phyloP scores from a whole-genome alignment of 345 rosid species.

The Populus nigra region DNA sequence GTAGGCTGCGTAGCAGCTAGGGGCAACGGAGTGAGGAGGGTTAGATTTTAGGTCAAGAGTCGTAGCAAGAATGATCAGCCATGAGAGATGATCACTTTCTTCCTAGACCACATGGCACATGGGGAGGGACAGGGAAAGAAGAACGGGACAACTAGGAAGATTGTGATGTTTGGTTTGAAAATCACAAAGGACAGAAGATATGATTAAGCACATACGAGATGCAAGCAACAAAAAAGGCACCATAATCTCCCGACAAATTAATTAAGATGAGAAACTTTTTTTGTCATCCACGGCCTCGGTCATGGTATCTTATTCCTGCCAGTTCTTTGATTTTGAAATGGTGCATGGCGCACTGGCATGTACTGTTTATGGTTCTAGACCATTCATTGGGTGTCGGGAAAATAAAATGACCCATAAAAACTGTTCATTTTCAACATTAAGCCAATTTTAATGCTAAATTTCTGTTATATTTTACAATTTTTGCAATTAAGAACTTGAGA shows the following conservation, averaged over 20 bases:
- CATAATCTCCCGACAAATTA: neutral
- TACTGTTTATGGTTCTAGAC: too few relatives aligned
- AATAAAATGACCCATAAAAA: too few relatives aligned
- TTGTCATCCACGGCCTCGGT: neutral
- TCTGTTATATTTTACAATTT: too few relatives aligned
- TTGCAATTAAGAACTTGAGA: too few relatives aligned
- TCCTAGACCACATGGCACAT: neutral
- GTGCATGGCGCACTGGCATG: too few relatives aligned
- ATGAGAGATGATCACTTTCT: neutral
- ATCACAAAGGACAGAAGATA: slow-evolving; percentile 3
- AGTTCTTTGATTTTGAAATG: too few relatives aligned
- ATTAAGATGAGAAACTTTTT: neutral
- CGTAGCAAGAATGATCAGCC: neutral
- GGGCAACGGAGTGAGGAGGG: neutral
- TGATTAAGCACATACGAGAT: slow-evolving; percentile 15
- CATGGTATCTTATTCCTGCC: neutral
- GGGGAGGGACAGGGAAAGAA: neutral
- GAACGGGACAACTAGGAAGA: slow-evolving; percentile 1
- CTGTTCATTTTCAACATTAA: too few relatives aligned
- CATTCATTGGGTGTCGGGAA: too few relatives aligned
- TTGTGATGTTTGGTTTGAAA: neutral
- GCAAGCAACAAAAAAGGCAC: neutral
- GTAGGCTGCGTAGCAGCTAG: neutral
- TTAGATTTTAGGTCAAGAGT: neutral
- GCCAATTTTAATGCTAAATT: too few relatives aligned